Base-by-base conservation (phyloP, 208 protist species). In the Porcisia hertigi region DNA sequence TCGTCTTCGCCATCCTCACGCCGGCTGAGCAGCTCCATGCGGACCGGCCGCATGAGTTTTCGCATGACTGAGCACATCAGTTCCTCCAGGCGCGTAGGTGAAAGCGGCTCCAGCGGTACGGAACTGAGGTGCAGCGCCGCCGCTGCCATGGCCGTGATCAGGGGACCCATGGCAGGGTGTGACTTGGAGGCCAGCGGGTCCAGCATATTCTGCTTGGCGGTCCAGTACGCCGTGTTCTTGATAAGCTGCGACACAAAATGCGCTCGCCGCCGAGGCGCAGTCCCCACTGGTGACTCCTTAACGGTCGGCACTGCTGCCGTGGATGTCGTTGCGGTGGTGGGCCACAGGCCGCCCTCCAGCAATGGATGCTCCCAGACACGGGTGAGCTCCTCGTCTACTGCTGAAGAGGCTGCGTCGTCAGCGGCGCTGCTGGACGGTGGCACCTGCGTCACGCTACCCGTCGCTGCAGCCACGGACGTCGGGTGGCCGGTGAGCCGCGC, bases 121-220 rank as follows among this genome's bases (percentile, higher is more conserved):
- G 72, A 47, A 72, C 84, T 88, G 59, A 85, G 57, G 71, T 88
- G 80, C 71, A 88, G 60, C 30, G 69, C 64, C 14, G 84, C 80
- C 34, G 76, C 77, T 0, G 80, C 77, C 59, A 81, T 80, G 20
- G 34, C 11, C 0, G 80, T 80, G 63, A 88, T 84, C 34, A 85
- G 63, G 5, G 73, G 55, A 18, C 65, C 55, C 52, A 87, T 59
- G 16, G 70, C 63, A 34, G 62, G 69, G 11, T 77, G 69, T 0
- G 79, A 63, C 36, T 57, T 76, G 4, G 57, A 36, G 20, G 70
- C 76, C n/a, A 87, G 75, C 12, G 59, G 73, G 65, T 87, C 83
- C 49, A 76, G 62, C 39, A 36, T 69, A 1, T 62, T 55, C 74
- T 84, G 83, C 55, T 80, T 72, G 11, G 75, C 71, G 4, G 72